Evolutionary conservation across 1,284 basidiomycete genomes (phyloP), one percentile per base, ranked within the genome.

Genomic region (Porogramme epimiltina): DNA sequence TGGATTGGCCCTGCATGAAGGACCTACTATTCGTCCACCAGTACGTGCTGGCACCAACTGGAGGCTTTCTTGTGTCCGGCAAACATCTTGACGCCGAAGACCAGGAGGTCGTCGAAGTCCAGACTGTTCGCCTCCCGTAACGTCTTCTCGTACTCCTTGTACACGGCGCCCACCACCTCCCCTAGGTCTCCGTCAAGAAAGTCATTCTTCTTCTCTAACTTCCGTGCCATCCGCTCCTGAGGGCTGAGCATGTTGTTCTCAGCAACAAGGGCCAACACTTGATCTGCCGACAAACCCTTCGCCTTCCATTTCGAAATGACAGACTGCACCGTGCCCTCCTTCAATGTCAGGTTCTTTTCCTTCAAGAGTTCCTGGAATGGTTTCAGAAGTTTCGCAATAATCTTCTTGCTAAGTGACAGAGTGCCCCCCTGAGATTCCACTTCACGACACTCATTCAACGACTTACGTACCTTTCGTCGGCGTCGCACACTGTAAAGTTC

Each of bases 51-150:
- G 62, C 93, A 89, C 75, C 86, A 85, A 2, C 66, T 65, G 1
- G 83, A 77, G 1, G 89, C 76, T 16, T 76, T 68, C 5, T 79
- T 74, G 59, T 87, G 75, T 18, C 71, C 64, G 2, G 67, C 70
- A 61, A 95, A 91, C 23, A 95, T 79, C 56, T 79, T 77, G n/a
- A 91, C 78, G 0, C 89, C 92, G 62, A 81, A 89, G 1, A 93
- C 66, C 0, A 97, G 77, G 20, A 96, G 73, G 66, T 96, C 94
- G 64, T 97, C 94, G 63, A 96, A 97, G 69, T 97, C 94, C 13
- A 96, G 74, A 25, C 89, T 84, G 55, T 92, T 91, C 53, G 77
- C 81, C 20, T 76, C 73, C 37, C 77, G 73, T 26, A 95, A 74
- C 2, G 73, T 73, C 15, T 72, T 73, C 62, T 93, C 83, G 66